Evolutionary conservation across 2,329 filamentous ascomycete genomes (phyloP), one percentile per base, ranked within the genome.

Genomic region (Aureobasidium pullulans): DNA sequence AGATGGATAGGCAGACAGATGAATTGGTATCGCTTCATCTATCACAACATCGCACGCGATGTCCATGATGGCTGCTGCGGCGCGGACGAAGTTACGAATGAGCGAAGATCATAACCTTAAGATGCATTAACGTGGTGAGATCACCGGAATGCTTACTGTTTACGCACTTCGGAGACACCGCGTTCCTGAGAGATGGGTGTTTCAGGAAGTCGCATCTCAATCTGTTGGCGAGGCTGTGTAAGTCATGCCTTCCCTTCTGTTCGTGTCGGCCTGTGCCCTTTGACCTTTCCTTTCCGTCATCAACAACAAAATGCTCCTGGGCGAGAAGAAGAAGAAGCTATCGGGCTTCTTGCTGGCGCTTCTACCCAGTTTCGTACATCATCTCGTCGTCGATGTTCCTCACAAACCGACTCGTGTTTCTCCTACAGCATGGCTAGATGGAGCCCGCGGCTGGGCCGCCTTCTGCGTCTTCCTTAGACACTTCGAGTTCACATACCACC

Each of bases 381-480:
- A 39, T 23, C 15, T 37, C 29, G 36, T 59, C 32, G 29, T 44
- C n/a, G 47, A 44, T 28, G 16, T 37, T 2, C 57, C 57, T 23
- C 19, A 42, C 16, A 44, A 31, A 36, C 39, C 36, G 19, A 32
- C 31, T 13, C 46, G 47, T 16, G 13, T 53, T 16, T 34, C 47
- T 28, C 39, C 58, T 13, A 85, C 83, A 5, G 81, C 83, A n/a
- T 85, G 82, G 64, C 76, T 85, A 19, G 85, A 88, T 64, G 85
- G 85, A 13, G 73, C 88, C 13, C 75, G 86, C 66, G 85, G 86
- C 3, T 86, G 88, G 62, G 84, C 85, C 4, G 84, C 85, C 2
- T 76, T 88, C 32, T 68, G 87, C 31, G 85, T 88, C 13, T 88
- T 87, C 69, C 76, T 79, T 64, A 81, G 85, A 57, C 83, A 86